Evolutionary conservation across 306 rosid species (phyloP), one percentile per base, ranked within the genome.

Genomic region (Trifolium fragiferum): DNA sequence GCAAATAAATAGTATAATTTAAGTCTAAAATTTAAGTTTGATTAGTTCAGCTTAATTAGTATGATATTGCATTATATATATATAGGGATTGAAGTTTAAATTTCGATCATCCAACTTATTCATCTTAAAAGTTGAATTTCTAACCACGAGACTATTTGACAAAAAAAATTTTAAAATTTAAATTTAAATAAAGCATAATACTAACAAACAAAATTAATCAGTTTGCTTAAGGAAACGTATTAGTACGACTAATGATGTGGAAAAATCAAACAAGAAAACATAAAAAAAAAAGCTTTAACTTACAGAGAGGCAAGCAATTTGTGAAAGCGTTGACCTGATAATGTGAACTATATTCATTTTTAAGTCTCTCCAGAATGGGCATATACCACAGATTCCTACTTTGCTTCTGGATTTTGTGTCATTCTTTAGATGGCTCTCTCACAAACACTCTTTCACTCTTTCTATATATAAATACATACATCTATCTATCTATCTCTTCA

Each of bases 311-410:
- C 57, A 65, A 64, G 65, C 32, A 21, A 40, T 1, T 77, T 72
- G 79, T 58, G 76, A 71, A 43, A 23, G 76, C 50, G 79, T 83
- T 76, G 84, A 83, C 82, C 63, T 4, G 7, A 51, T 30, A 8
- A 7, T 49, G 14, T 32, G 64, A 65, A 79, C 18, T 30, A 35
- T 64, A 63, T 57, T 15, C 4, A 71, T 37, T 30, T 30, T 30
- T 37, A 37, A 21, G 63, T 20, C 40, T 20, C 40, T 10, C 3
- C 6, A 4, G 18, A 25, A 18, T 67, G 70, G 57, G 82, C 66
- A 83, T 72, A 80, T 76, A 58, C 81, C 63, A 9, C n/a, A 40
- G 67, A 78, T 78, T 20, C 82, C 13, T 15, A 20, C 33, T 30
- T 73, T 59, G 73, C 58, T 78, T 72, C 76, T 67, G 37, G 54